A percentile compares a stretch with the other conserved stretches of the same genome.
phyloP scores from a whole-genome alignment of 2,329 filamentous ascomycete species.

The Aspergillus candidus region DNA sequence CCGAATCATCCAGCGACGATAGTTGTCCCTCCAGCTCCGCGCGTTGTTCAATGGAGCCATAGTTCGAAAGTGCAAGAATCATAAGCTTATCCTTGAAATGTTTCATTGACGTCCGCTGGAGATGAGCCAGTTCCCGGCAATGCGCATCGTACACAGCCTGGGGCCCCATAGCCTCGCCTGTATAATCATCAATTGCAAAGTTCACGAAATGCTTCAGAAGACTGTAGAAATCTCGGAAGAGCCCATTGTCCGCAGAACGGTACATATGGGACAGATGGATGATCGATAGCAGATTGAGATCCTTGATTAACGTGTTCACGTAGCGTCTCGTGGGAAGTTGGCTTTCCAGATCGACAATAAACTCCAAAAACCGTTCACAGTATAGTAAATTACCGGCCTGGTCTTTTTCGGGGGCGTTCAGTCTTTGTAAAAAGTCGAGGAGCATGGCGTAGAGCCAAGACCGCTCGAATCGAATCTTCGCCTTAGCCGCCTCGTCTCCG shows the following conservation, averaged over 20 bases:
- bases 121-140: conserved; percentile 65
- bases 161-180: conserved; percentile 66
- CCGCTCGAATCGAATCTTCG: conserved; percentile 79
- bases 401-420: conserved; percentile 51
- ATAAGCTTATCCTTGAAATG: conserved; percentile 84
- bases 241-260: conserved; percentile 63
- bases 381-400: conserved; percentile 63
- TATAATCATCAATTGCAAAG: conserved; percentile 89
- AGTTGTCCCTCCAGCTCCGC: conserved; percentile 73
- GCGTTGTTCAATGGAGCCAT: conserved; percentile 75
- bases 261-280: conserved; percentile 74
- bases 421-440: conserved; percentile 69
- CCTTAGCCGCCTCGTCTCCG: conserved; percentile 72
- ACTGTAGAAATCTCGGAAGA: conserved; percentile 72
- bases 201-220: conserved; percentile 81
- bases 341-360: conserved; percentile 83
- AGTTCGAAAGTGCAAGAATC: conserved; percentile 88
- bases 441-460: conserved; percentile 87
- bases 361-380: conserved; percentile 88
- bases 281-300: conserved; percentile 74
- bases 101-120: conserved; percentile 73
- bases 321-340: conserved; percentile 92
- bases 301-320: conserved; percentile 79
- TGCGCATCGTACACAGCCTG: conserved; percentile 74
- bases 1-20: conserved; percentile 64